A percentile compares a stretch with the other conserved stretches of the same genome.
These are phyloP conservation scores for Colletotrichum sp. DNA, from an alignment of 2,329 filamentous ascomycete genomes.

Conservation along the genomic window DNA sequence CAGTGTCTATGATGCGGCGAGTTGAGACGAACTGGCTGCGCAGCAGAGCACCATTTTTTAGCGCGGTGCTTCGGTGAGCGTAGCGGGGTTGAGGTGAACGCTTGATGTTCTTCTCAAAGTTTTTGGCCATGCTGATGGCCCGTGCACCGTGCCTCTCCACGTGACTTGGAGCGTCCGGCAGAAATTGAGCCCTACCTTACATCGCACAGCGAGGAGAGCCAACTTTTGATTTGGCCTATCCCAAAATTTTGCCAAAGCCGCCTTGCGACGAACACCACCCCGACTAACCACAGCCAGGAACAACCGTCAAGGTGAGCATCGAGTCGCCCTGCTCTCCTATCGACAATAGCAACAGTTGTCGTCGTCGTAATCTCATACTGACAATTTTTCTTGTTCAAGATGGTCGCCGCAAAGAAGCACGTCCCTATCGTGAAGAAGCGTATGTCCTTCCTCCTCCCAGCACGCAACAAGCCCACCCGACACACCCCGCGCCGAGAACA, in stretches of 20 bases:
- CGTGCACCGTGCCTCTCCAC: no score
- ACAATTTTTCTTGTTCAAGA: slow-evolving; percentile 58
- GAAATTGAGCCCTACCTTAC: no score
- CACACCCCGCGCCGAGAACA: slow-evolving; percentile 6
- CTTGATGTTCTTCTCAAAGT: no score
- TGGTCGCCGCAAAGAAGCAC: slow-evolving; percentile 99
- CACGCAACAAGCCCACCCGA: background rate
- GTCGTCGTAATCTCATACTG: slow-evolving; percentile 25
- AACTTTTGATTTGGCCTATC: no score
- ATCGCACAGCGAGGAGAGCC: no score
- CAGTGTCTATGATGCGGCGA: background rate
- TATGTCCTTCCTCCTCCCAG: slow-evolving; percentile 61
- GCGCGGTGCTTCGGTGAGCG: background rate
- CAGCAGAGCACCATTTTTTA: background rate
- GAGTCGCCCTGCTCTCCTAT: slow-evolving; percentile 6
- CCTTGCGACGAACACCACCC: background rate
- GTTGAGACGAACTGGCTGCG: background rate
- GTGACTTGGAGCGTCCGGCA: no score
- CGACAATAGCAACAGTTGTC: background rate
- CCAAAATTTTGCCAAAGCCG: no score
- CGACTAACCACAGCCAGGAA: slow-evolving; percentile 38
- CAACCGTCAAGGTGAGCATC: slow-evolving; percentile 46
- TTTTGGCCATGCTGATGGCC: no score
- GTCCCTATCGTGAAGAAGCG: slow-evolving; percentile 99
- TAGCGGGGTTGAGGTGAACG: background rate